Conservation (phyloP, 768 basidiomycete genomes). For the Hemileccinum impolitum region DNA sequence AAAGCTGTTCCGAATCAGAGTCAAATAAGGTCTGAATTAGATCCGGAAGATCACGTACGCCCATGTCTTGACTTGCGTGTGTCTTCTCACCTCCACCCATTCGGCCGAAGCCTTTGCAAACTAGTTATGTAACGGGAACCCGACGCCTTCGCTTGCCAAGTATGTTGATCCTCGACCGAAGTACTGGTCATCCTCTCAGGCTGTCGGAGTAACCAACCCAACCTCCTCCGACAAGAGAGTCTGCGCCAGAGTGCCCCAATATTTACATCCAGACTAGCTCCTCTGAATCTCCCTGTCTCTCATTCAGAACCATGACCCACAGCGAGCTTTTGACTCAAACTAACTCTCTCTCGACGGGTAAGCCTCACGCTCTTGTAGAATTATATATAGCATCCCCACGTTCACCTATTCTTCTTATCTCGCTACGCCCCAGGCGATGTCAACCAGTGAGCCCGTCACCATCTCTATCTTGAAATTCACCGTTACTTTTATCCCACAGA, state of each 20-base stretch:
- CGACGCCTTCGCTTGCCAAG: too few relatives aligned
- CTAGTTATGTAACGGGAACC: too few relatives aligned
- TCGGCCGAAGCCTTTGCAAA: too few relatives aligned
- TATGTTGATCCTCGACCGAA: too few relatives aligned
- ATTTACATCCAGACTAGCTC: neutral
- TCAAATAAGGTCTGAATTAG: too few relatives aligned
- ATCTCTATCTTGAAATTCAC: constrained; percentile 3
- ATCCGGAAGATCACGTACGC: too few relatives aligned
- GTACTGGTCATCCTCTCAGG: too few relatives aligned
- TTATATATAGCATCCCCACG: neutral
- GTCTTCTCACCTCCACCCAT: too few relatives aligned
- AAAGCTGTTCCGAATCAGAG: too few relatives aligned
- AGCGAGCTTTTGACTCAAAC: neutral
- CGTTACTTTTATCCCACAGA: constrained; percentile 30
- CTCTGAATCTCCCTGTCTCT: neutral
- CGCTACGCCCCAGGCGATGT: constrained; percentile 15
- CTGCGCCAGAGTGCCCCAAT: neutral
- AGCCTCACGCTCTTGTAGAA: constrained; percentile 2
- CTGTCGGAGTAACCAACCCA: too few relatives aligned
- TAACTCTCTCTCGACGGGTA: constrained; percentile 9
- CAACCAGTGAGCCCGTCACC: constrained; percentile 26
- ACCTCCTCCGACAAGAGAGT: neutral
- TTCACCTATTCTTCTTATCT: constrained; percentile 9
- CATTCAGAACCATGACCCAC: constrained; percentile 17
- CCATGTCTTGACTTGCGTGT: too few relatives aligned